phyloP scores from a whole-genome alignment of 2,329 filamentous ascomycete species.

The Nothopassalora personata region DNA sequence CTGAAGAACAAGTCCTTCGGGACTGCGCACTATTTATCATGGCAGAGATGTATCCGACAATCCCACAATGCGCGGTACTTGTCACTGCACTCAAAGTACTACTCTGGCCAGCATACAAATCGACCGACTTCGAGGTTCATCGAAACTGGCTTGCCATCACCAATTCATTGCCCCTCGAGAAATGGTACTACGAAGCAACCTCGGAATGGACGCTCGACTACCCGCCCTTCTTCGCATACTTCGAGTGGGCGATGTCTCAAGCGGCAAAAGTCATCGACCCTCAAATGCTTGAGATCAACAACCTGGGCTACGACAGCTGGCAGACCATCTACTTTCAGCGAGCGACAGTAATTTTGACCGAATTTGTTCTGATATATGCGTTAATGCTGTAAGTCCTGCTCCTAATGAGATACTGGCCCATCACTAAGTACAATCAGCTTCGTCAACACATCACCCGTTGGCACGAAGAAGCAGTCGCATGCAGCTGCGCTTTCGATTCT shows the following conservation, averaged over 20 bases:
- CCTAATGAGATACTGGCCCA: background rate
- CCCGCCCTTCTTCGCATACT: conserved; percentile 94
- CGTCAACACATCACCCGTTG: conserved; percentile 62
- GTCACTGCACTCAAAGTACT: conserved; percentile 86
- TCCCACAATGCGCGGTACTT: conserved; percentile 80
- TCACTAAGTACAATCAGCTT: conserved; percentile 49
- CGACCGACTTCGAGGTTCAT: conserved; percentile 98
- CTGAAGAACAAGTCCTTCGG: background rate
- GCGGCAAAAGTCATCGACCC: conserved; percentile 71
- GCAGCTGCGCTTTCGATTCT: conserved; percentile 83
- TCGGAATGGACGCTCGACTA: conserved; percentile 99
- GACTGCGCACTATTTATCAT: conserved; percentile 42
- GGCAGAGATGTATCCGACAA: conserved; percentile 78
- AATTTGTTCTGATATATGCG: conserved; percentile 77
- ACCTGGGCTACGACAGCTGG: conserved; percentile 84
- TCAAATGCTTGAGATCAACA: conserved; percentile 73
- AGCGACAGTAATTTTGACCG: conserved; percentile 76
- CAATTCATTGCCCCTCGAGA: conserved; percentile 73
- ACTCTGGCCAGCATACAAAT: conserved; percentile 94
- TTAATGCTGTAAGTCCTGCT: conserved; percentile 59
- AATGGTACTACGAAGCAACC: conserved; percentile 96
- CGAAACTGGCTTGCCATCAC: conserved; percentile 98
- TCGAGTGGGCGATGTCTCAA: conserved; percentile 89
- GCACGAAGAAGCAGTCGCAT: conserved; percentile 70
- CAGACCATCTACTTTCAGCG: conserved; percentile 92